phyloP scores from a whole-genome alignment of 148 eudicot genomes.

The Fagopyrum homotropicum region DNA sequence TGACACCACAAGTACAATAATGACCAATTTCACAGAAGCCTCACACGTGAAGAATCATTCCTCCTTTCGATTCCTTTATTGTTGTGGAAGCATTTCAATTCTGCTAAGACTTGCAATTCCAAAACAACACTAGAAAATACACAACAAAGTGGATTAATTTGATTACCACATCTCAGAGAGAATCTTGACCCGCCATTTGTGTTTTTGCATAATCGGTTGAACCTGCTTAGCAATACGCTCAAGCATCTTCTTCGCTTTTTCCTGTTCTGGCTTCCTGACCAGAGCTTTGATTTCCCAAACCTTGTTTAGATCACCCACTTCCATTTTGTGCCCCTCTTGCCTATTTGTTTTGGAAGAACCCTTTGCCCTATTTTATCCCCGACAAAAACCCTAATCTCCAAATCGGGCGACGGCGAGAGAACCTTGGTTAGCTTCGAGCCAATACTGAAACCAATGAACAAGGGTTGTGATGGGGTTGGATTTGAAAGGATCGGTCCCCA shows the following conservation, averaged over 20 bases:
- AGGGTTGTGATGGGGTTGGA: background rate
- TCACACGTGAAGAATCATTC: background rate
- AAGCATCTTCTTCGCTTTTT: slow-evolving; percentile 57
- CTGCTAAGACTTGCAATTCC: background rate
- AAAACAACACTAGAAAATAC: background rate
- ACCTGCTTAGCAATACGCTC: slow-evolving; percentile 80
- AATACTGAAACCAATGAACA: background rate
- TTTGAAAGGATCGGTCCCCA: background rate
- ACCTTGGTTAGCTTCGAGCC: background rate
- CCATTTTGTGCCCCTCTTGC: slow-evolving; percentile 25
- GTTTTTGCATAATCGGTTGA: slow-evolving; percentile 87
- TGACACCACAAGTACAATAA: background rate
- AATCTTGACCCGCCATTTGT: slow-evolving; percentile 81
- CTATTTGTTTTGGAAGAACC: background rate
- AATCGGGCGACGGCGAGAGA: background rate
- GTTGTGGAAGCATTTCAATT: no score
- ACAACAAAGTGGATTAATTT: background rate
- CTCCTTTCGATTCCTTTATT: background rate
- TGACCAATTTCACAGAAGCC: background rate
- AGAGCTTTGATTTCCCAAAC: slow-evolving; percentile 88
- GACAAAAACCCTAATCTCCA: background rate
- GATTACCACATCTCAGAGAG: slow-evolving; percentile 78
- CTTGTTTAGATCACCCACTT: slow-evolving; percentile 61
- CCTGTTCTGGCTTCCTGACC: slow-evolving; percentile 50
- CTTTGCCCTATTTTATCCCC: background rate